Evolutionary conservation across 2,329 filamentous ascomycete genomes (phyloP).

Genomic region (Colletotrichum sojae): DNA sequence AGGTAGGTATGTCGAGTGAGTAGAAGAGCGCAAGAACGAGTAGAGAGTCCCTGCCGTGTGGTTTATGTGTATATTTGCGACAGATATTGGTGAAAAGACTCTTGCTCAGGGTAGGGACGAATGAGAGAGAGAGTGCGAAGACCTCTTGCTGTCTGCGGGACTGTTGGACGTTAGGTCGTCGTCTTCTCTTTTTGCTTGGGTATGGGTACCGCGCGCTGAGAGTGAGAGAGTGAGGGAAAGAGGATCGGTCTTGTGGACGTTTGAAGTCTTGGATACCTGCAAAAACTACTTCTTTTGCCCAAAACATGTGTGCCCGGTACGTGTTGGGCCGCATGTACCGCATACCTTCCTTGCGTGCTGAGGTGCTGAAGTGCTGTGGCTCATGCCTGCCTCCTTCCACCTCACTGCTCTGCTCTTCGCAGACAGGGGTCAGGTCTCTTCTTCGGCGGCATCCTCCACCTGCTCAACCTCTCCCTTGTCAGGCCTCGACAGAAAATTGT

Average conservation of each 20-base stretch:
- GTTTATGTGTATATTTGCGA: too few species aligned
- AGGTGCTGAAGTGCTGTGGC: too few species aligned
- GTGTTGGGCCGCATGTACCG: neutral
- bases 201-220: too few species aligned
- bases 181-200: too few species aligned
- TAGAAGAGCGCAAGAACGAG: too few species aligned
- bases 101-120: too few species aligned
- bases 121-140: too few species aligned
- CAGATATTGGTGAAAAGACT: too few species aligned
- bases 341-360: neutral
- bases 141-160: too few species aligned
- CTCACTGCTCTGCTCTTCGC: constrained; percentile 5
- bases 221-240: too few species aligned
- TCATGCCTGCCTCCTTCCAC: neutral
- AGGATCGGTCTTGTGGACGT: neutral
- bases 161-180: too few species aligned
- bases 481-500: constrained; percentile 34
- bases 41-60: too few species aligned
- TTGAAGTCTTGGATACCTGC: constrained; percentile 18
- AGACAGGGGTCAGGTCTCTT: constrained; percentile 29
- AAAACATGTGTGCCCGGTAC: neutral
- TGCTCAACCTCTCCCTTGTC: constrained; percentile 33
- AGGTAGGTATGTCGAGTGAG: neutral
- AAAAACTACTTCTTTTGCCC: neutral
- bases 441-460: constrained; percentile 37